phyloP scores from a whole-genome alignment of 1,139 yeast genomes.

The Suzukiozyma palmioleophila region DNA sequence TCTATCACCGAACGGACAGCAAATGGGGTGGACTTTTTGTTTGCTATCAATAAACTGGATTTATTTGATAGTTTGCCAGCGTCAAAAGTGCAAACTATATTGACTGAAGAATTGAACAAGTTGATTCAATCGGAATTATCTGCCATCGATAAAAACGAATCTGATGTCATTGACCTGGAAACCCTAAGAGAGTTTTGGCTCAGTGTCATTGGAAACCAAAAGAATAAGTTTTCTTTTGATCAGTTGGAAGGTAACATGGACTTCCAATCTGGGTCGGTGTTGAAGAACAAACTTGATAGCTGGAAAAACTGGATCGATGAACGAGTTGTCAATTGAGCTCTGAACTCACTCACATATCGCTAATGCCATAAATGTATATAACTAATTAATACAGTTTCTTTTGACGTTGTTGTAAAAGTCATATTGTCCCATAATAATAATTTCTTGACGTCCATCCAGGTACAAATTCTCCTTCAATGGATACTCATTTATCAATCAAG shows the following conservation, averaged over 20 bases:
- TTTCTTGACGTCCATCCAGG: no score
- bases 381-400: no score
- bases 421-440: no score
- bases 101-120: conserved; percentile 63
- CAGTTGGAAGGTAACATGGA: conserved; percentile 72
- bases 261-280: conserved; percentile 67
- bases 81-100: conserved; percentile 47
- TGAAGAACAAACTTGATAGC: conserved; percentile 44
- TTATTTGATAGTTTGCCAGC: conserved; percentile 78
- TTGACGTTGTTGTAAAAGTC: no score
- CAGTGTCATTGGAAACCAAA: conserved; percentile 41
- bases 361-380: background rate
- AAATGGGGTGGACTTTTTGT: conserved; percentile 63
- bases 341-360: conserved; percentile 6
- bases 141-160: conserved; percentile 17
- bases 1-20: conserved; percentile 55
- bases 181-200: conserved; percentile 37
- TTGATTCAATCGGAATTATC: conserved; percentile 45
- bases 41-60: conserved; percentile 83
- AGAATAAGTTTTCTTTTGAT: conserved; percentile 49
- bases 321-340: conserved; percentile 48
- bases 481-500: conserved; percentile 52
- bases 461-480: no score
- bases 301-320: conserved; percentile 84
- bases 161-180: conserved; percentile 9